These are phyloP conservation scores for Aquilaria yunnanensis DNA, from an alignment of 345 rosid species.

Conservation along the genomic window DNA sequence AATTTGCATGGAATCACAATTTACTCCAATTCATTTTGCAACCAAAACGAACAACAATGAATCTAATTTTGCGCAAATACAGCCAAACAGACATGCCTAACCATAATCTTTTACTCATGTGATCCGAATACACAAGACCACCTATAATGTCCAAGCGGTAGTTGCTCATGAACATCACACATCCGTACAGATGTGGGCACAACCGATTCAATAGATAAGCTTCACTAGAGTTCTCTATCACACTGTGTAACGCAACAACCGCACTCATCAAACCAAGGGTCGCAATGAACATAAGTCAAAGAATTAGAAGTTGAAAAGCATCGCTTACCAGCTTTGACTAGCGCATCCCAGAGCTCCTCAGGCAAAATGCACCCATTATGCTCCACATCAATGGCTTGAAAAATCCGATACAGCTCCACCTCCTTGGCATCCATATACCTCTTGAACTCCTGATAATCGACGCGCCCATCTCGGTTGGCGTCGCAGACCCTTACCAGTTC, in stretches of 20 bases:
- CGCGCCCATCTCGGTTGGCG: slow-evolving; percentile 80
- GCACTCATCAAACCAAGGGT: slow-evolving; percentile 1
- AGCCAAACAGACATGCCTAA: too few relatives aligned
- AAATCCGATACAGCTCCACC: slow-evolving; percentile 62
- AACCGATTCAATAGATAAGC: too few relatives aligned
- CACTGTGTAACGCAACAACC: slow-evolving; percentile 1
- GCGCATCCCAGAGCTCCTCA: slow-evolving; percentile 81
- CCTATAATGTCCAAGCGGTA: too few relatives aligned
- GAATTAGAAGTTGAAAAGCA: slow-evolving; percentile 15
- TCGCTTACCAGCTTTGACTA: slow-evolving; percentile 67
- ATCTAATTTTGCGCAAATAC: too few relatives aligned
- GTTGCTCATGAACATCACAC: too few relatives aligned
- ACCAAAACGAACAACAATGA: too few relatives aligned
- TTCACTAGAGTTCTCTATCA: not conserved
- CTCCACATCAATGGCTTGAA: slow-evolving; percentile 68
- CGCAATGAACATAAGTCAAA: not conserved
- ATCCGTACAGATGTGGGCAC: too few relatives aligned
- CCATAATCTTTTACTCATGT: too few relatives aligned
- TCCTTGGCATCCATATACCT: slow-evolving; percentile 86
- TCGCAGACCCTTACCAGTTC: slow-evolving; percentile 78
- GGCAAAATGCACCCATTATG: slow-evolving; percentile 86
- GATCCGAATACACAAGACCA: too few relatives aligned
- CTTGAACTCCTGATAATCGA: slow-evolving; percentile 78
- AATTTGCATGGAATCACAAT: too few relatives aligned
- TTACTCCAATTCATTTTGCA: too few relatives aligned